Percentiles rank a stretch among this genome's conserved stretches.
phyloP scores from a whole-genome alignment of 306 rosid genomes.

The Lupinus albus region DNA sequence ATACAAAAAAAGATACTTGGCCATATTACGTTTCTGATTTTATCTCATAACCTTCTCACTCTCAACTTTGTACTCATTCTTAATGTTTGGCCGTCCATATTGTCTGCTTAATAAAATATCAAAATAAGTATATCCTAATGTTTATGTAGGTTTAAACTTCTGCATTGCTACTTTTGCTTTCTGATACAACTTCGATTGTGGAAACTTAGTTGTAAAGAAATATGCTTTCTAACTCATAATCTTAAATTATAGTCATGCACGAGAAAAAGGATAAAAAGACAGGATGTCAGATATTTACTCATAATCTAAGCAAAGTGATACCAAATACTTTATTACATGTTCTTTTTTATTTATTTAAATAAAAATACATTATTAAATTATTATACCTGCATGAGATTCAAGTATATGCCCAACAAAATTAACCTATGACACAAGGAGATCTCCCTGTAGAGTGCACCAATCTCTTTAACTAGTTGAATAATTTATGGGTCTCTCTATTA shows the following conservation, averaged over 20 bases:
- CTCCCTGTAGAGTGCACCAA: neutral
- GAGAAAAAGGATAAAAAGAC: conserved; percentile 6
- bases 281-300: conserved; percentile 10
- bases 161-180: conserved; percentile 42
- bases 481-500: too few species aligned
- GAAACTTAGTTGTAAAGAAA: conserved; percentile 47
- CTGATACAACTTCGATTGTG: conserved; percentile 23
- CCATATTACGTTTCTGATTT: too few species aligned
- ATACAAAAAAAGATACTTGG: too few species aligned
- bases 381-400: neutral
- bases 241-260: conserved; percentile 9
- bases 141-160: conserved; percentile 5
- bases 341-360: neutral
- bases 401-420: neutral
- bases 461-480: too few species aligned
- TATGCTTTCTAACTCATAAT: conserved; percentile 36
- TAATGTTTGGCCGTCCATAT: too few species aligned
- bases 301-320: conserved; percentile 17
- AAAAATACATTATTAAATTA: too few species aligned
- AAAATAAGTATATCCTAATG: conserved; percentile 5
- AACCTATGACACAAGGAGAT: neutral
- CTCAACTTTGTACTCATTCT: too few species aligned
- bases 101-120: too few species aligned
- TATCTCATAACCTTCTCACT: too few species aligned
- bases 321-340: conserved; percentile 4